A percentile compares a stretch with the other conserved stretches of the same genome.
phyloP scores from a whole-genome alignment of 805 yeast genomes.

The Lipomyces mesembrius region DNA sequence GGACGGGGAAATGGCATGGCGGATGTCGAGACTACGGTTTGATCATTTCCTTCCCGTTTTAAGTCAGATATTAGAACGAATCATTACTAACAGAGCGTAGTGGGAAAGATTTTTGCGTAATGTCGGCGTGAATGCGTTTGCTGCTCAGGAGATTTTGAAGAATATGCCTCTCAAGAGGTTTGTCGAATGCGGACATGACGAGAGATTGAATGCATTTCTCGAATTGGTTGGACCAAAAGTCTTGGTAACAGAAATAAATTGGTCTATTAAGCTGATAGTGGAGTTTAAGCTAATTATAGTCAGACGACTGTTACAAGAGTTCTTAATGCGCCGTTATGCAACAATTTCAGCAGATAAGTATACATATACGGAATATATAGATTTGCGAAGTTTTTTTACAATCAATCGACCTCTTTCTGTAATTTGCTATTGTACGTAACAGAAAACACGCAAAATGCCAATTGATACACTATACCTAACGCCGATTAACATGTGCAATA shows the following conservation, averaged over 20 bases:
- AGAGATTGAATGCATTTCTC: slow-evolving; percentile 10
- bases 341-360: neutral
- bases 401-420: neutral
- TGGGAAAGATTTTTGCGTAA: slow-evolving; percentile 25
- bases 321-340: slow-evolving; percentile 2
- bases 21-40: slow-evolving; percentile 29
- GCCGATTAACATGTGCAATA: neutral
- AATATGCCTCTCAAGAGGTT: slow-evolving; percentile 6
- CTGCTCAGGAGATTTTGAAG: slow-evolving; percentile 24
- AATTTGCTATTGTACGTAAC: neutral
- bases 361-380: too few relatives aligned
- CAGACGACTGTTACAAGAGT: slow-evolving; percentile 5
- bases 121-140: slow-evolving; percentile 25
- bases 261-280: neutral
- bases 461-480: neutral
- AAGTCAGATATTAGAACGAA: neutral
- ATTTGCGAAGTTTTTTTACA: too few relatives aligned
- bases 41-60: neutral
- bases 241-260: slow-evolving; percentile 10
- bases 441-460: neutral
- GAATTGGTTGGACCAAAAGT: slow-evolving; percentile 21
- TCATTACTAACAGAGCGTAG: slow-evolving; percentile 6
- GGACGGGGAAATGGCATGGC: slow-evolving; percentile 29
- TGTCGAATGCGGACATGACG: slow-evolving; percentile 10
- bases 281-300: neutral